Base-by-base conservation (phyloP, 2,329 filamentous ascomycete species). In the Cytospora leucostoma region DNA sequence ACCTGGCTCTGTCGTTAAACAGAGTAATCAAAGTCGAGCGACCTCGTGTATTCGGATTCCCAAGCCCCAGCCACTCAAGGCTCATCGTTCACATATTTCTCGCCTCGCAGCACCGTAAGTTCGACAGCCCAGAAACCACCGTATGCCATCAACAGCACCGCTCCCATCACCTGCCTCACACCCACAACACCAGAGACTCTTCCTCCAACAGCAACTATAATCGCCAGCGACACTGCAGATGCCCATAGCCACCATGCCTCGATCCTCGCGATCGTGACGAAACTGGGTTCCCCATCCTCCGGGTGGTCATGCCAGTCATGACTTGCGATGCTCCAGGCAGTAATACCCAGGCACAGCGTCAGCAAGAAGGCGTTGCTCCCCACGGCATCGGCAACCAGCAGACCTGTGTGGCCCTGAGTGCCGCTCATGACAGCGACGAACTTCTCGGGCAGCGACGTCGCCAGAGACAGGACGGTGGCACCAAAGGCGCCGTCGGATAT, bases 361-460 rank as follows among this genome's bases (percentile, higher is more conserved):
- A 84, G 71, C 37, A 85, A 71, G 68, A 84, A 85, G 38, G 84
- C 81, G 63, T 84, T 84, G 66, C 81, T 83, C 5, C 81, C 82
- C 0, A 77, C 81, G 4, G 80, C 82, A 52, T 80, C 83, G 0
- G 82, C 82, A 7, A 81, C 78, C 10, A 85, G 69, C 54, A 85
- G 82, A 1, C 80, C 80, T 2, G 71, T 69, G 19, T 83, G 78
- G 5, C 79, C 80, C 15, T 78, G 75, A 12, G 68, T 72, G 17
- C 80, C 78, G 64, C 80, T 81, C 32, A 84, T 65, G 4, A 83
- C 73, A 1, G 82, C 78, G 54, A 84, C 68, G 47, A 84, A 75
- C 67, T 84, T 84, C 67, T 84, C 82, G 0, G 82, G 82, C 1
- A 85, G 71, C 0, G 82, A 84, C 0, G 82, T 85, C 6, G 80